A percentile compares a stretch with the other conserved stretches of the same genome.
Evolutionary conservation across 1,284 basidiomycete species (phyloP).

Genomic region (Apiotrichum sp.): DNA sequence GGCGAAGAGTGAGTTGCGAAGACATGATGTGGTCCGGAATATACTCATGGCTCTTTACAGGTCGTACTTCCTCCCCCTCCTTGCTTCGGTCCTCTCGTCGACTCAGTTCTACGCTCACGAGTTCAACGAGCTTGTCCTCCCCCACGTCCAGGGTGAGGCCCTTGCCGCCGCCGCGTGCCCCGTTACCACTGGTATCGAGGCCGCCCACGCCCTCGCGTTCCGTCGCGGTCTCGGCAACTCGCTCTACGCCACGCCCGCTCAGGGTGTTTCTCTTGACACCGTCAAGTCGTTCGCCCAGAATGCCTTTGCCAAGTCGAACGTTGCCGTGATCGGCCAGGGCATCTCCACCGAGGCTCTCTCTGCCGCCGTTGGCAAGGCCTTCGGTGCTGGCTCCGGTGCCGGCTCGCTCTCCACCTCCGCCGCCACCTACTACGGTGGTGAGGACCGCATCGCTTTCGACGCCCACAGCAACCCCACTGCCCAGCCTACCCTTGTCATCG

Average conservation of each 20-base stretch:
- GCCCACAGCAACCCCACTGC: slow-evolving; percentile 53
- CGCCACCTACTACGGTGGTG: slow-evolving; percentile 74
- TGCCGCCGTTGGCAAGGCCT: slow-evolving; percentile 64
- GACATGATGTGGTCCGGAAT: neutral
- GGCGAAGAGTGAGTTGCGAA: slow-evolving; percentile 81
- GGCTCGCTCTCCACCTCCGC: slow-evolving; percentile 35
- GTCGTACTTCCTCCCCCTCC: slow-evolving; percentile 75
- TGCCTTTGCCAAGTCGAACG: slow-evolving; percentile 68
- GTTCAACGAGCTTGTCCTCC: slow-evolving; percentile 75
- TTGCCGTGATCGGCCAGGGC: slow-evolving; percentile 79
- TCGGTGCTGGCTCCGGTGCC: slow-evolving; percentile 49
- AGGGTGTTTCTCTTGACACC: slow-evolving; percentile 58
- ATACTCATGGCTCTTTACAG: slow-evolving; percentile 48
- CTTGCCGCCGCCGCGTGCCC: slow-evolving; percentile 59
- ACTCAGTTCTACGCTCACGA: slow-evolving; percentile 80
- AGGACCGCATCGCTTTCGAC: slow-evolving; percentile 59
- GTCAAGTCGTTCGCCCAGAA: slow-evolving; percentile 66
- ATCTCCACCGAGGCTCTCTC: slow-evolving; percentile 68
- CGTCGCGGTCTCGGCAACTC: slow-evolving; percentile 82
- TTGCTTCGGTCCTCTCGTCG: slow-evolving; percentile 74
- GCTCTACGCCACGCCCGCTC: slow-evolving; percentile 69
- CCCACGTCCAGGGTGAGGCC: slow-evolving; percentile 65
- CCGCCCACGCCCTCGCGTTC: slow-evolving; percentile 83
- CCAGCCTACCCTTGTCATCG: slow-evolving; percentile 70
- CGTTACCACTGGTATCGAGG: slow-evolving; percentile 56